Percentiles rank a stretch among this genome's conserved stretches.
These are phyloP conservation scores for Cruciata laevipes DNA, from an alignment of 257 asterid genomes.

Conservation along the genomic window DNA sequence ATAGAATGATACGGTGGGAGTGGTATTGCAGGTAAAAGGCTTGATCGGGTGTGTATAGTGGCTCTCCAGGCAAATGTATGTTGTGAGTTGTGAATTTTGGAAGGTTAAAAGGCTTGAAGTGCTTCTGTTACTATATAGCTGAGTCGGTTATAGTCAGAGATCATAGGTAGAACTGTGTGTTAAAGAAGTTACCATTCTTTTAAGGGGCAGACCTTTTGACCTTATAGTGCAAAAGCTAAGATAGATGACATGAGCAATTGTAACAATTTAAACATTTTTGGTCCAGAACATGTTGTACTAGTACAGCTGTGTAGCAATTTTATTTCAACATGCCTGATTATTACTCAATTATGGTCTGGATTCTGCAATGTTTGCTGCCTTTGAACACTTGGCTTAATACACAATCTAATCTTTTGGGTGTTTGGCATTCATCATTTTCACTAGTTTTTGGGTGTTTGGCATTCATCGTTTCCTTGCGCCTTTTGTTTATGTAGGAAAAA, in stretches of 20 bases:
- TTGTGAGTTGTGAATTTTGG: slow-evolving; percentile 14
- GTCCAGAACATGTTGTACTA: not conserved
- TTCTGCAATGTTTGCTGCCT: not conserved
- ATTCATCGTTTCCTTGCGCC: too few relatives aligned
- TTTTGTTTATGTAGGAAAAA: too few relatives aligned
- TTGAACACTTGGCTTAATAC: too few relatives aligned
- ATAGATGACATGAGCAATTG: not conserved
- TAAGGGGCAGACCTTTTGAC: not conserved
- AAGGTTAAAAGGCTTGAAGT: slow-evolving; percentile 2
- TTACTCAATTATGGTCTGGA: too few relatives aligned
- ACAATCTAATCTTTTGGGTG: too few relatives aligned
- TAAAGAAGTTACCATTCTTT: slow-evolving; percentile 12
- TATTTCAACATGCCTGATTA: not conserved
- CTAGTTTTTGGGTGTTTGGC: too few relatives aligned
- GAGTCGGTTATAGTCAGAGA: not conserved
- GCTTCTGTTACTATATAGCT: not conserved
- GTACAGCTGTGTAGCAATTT: not conserved
- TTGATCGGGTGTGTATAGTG: not conserved
- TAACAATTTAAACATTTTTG: not conserved
- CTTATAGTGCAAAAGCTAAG: slow-evolving; percentile 2
- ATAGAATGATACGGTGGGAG: not conserved
- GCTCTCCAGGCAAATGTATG: slow-evolving; percentile 13
- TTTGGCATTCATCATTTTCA: too few relatives aligned
- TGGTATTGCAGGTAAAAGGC: not conserved
- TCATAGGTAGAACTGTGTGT: slow-evolving; percentile 6